Percentiles rank a stretch among this genome's conserved stretches.
Conservation (phyloP, 805 yeast species). For the Saccharomyces eubayanus region DNA sequence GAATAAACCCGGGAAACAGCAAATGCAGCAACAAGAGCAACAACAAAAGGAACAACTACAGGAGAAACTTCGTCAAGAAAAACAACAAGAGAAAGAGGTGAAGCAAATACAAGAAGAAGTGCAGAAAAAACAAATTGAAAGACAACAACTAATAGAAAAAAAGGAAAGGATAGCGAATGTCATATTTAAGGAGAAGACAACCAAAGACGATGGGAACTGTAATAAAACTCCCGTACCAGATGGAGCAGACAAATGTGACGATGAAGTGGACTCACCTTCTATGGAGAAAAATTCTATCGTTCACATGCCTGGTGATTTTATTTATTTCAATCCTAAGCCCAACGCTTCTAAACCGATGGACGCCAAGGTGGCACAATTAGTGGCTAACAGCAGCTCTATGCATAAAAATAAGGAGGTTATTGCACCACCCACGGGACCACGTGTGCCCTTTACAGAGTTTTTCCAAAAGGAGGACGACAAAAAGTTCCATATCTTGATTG, state of each 20-base stretch:
- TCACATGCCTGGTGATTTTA: conserved; percentile 32
- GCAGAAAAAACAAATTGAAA: background rate
- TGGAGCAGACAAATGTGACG: background rate
- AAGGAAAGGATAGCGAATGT: background rate
- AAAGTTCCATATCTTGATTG: conserved; percentile 79
- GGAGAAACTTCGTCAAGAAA: background rate
- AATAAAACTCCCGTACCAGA: background rate
- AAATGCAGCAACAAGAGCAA: conserved; percentile 7
- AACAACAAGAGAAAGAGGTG: background rate
- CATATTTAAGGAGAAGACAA: background rate
- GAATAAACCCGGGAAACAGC: conserved; percentile 34
- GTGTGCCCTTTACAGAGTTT: conserved; percentile 67
- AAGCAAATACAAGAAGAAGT: background rate
- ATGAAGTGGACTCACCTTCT: conserved; percentile 7
- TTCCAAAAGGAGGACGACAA: conserved; percentile 68
- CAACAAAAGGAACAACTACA: conserved; percentile 10
- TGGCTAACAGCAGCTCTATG: background rate
- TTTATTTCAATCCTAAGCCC: conserved; percentile 19
- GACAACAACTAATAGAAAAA: background rate
- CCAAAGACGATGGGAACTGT: background rate
- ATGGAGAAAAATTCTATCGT: conserved; percentile 26
- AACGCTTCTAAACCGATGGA: conserved; percentile 6
- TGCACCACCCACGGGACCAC: conserved; percentile 45
- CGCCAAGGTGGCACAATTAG: background rate
- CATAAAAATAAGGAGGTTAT: conserved; percentile 32